phyloP scores from a whole-genome alignment of 352 stramenopile genomes.

The Ochromonadaceae sp. region DNA sequence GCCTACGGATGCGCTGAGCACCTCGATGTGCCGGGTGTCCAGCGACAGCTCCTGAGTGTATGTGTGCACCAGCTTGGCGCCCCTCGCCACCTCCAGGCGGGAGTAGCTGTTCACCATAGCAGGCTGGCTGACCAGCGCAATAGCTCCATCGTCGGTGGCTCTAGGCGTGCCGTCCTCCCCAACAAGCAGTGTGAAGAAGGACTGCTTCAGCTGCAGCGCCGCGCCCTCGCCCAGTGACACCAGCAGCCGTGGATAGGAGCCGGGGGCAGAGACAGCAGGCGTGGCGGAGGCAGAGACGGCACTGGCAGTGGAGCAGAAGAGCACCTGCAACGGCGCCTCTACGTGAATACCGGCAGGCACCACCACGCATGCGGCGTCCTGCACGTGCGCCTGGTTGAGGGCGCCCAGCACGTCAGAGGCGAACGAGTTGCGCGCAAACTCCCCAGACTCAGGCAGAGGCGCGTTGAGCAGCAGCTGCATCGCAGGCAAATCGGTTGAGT shows the following conservation, averaged over 20 bases:
- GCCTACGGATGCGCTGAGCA: not conserved
- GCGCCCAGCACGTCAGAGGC: constrained; percentile 15
- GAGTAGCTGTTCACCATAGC: not conserved
- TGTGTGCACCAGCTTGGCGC: constrained; percentile 18
- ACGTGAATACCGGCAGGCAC: constrained; percentile 21
- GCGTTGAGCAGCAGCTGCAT: too few species aligned
- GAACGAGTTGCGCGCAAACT: not conserved
- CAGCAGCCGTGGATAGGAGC: constrained; percentile 25
- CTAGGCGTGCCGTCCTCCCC: too few species aligned
- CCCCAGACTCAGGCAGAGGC: not conserved
- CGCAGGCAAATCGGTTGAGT: too few species aligned
- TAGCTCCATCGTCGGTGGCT: constrained; percentile 19
- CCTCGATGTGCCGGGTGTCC: not conserved
- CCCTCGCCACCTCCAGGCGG: constrained; percentile 4
- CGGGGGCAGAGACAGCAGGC: constrained; percentile 18
- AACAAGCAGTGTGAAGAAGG: constrained; percentile 22
- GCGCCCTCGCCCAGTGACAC: constrained; percentile 19
- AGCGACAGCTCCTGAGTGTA: constrained; percentile 20
- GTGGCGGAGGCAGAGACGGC: not conserved
- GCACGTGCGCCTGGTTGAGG: constrained; percentile 30
- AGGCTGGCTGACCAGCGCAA: constrained; percentile 12
- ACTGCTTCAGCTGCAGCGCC: constrained; percentile 18
- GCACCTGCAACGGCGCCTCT: constrained; percentile 25
- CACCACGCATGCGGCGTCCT: constrained; percentile 24
- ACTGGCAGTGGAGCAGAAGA: not conserved